Conservation (phyloP, 2,329 filamentous ascomycete species). For the Drechmeria coniospora region DNA sequence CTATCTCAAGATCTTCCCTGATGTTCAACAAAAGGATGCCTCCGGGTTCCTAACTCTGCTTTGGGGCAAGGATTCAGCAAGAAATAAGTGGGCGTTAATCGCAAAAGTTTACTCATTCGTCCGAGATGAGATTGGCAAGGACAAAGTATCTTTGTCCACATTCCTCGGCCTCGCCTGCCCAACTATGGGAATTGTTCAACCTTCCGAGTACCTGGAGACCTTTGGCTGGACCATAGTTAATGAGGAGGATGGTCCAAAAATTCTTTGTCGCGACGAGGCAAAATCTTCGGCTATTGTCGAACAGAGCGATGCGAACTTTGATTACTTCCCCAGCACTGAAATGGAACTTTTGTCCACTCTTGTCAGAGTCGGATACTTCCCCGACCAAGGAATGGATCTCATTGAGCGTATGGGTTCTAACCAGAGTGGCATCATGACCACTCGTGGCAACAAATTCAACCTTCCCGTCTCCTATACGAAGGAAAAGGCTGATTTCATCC, state of each 20-base stretch:
- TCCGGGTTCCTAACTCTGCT: slow-evolving; percentile 31
- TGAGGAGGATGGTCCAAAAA: slow-evolving; percentile 11
- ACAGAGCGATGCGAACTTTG: slow-evolving; percentile 1
- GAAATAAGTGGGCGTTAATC: slow-evolving; percentile 35
- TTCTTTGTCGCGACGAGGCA: slow-evolving; percentile 7
- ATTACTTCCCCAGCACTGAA: slow-evolving; percentile 11
- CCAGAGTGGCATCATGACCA: slow-evolving; percentile 13
- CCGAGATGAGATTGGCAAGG: slow-evolving; percentile 31
- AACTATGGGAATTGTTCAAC: slow-evolving; percentile 29
- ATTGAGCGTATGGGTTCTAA: slow-evolving; percentile 9
- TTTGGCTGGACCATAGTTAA: slow-evolving; percentile 29
- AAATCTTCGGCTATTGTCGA: neutral
- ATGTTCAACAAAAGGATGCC: slow-evolving; percentile 33
- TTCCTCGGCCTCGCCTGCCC: slow-evolving; percentile 30
- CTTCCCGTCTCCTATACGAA: slow-evolving; percentile 4
- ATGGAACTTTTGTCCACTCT: slow-evolving; percentile 12
- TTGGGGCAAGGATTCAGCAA: slow-evolving; percentile 34
- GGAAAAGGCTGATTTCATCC: slow-evolving; percentile 9
- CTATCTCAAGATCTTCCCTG: slow-evolving; percentile 29
- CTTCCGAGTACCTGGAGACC: slow-evolving; percentile 26
- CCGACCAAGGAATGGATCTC: slow-evolving; percentile 8
- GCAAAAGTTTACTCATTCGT: slow-evolving; percentile 39
- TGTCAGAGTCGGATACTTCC: slow-evolving; percentile 12
- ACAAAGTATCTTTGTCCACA: slow-evolving; percentile 26
- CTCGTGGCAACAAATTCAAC: slow-evolving; percentile 1